Evolutionary conservation across 179 eudicot species (phyloP), one percentile per base, ranked within the genome.

Genomic region (Pouteria campechiana): DNA sequence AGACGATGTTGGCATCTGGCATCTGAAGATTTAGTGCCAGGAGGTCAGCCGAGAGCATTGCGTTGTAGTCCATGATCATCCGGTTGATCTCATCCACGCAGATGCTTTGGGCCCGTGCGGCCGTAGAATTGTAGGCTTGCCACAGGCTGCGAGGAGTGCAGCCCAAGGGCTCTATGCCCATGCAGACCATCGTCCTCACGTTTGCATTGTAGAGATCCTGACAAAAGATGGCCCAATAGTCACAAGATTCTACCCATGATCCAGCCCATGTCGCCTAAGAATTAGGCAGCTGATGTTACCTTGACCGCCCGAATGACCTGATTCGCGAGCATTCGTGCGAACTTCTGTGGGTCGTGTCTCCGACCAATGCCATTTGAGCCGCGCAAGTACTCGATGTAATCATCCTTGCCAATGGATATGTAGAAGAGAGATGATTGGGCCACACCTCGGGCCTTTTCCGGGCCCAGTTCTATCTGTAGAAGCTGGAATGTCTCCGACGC

Each of bases 381-480:
- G 0, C 60, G 35, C 33, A 61, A 50, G 25, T 67, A 46, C 52
- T 64, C 65, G 50, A 72, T 52, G 30, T 63, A 69, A 33, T 79
- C 89, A 41, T 76, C 81, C 61, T 73, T 76, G 12, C 89, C 89
- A 7, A 79, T 53, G 18, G 89, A 79, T 22, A 76, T 56, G 62
- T 64, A 79, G 69, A 79, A 76, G 13, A 79, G 38, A 37, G 89
- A 72, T 45, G 89, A 76, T 13, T 40, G 24, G 43, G 73, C 41
- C 30, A 61, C 52, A 0, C 35, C 27, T 3, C 46, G 48, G 18
- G 83, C 66, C 5, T 37, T 44, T 1, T 53, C 48, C 44, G 57
- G 54, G 21, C 69, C 73, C 3, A 79, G 58, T 19, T 70, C 65
- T 21, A 73, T 54, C 27, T 73, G 66, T 4, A 80, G 42, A 18